Base-by-base conservation (phyloP, 441 rosid species). In the Rhodomyrtus psidioides region DNA sequence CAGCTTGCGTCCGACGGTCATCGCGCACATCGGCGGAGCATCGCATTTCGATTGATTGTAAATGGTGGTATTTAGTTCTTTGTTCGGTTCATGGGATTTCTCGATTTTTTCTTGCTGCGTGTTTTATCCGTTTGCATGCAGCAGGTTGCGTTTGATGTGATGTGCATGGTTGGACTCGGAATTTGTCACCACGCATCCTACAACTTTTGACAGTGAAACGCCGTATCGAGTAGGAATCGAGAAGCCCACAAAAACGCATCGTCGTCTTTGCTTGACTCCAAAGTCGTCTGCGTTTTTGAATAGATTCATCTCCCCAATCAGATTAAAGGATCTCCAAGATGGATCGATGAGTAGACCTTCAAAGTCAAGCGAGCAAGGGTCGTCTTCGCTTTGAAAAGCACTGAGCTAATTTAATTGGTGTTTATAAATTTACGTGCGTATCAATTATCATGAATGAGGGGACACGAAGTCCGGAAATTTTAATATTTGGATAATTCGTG, bases 401-500 rank as follows among this genome's bases (percentile, higher is more conserved):
- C 15, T 10, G 34, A n/a, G 42, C 44, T 30, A 16, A 62, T 30
- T 62, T 30, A 62, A 28, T 42, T 19, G 30, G 0, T 2, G 3
- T 34, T 12, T 15, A 19, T 28, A 39, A 4, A 59, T 59, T 14
- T 16, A 9, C 16, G 14, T 1, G 70, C 39, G 0, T 15, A 27
- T 7, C 17, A 27, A 15, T 59, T 27, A 27, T 27, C 60, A 5
- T 24, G 60, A 26, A 4, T 56, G 60, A 56, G 27, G 15, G 14
- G 27, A 27, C 16, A 15, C 0, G 2, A 27, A 7, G 7, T 19
- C 6, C 0, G 5, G 1, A 10, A 4, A 59, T 59, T 27, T 16
- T 9, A 60, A 4, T 28, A 62, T 19, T 62, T 1, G 1, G 6
- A 2, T 28, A 30, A 30, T 62, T 0, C 12, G 6, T 62, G 75